Percentiles rank a stretch among this genome's conserved stretches.
These are phyloP conservation scores for Exophiala phaeomuriformis DNA, from an alignment of 2,329 filamentous ascomycete species.

Conservation along the genomic window DNA sequence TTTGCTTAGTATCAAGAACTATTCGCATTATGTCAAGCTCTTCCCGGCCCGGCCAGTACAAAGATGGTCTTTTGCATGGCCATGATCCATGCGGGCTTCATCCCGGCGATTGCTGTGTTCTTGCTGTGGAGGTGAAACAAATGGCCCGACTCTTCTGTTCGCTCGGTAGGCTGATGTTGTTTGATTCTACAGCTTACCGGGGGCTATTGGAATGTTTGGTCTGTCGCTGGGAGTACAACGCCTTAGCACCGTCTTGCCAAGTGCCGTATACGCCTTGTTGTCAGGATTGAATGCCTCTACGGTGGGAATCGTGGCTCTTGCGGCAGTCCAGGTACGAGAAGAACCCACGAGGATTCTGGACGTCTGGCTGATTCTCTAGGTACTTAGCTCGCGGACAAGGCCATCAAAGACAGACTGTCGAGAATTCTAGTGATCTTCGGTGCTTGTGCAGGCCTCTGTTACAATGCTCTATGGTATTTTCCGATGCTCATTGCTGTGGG, in stretches of 20 bases:
- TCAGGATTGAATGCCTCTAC: constrained; percentile 66
- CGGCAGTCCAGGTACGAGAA: constrained; percentile 47
- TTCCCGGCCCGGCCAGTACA: constrained; percentile 61
- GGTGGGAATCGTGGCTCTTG: constrained; percentile 63
- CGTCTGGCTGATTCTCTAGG: neutral
- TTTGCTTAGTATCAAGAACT: constrained; percentile 58
- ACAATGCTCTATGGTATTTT: constrained; percentile 70
- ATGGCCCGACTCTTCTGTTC: no score
- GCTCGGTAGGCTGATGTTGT: neutral
- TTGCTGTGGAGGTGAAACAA: constrained; percentile 53
- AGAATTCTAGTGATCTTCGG: constrained; percentile 57
- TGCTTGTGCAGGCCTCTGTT: constrained; percentile 58
- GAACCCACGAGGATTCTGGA: neutral
- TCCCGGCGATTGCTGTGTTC: constrained; percentile 53
- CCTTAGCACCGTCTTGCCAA: constrained; percentile 53
- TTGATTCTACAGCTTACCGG: constrained; percentile 50
- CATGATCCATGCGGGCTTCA: constrained; percentile 54
- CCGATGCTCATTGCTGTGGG: constrained; percentile 55
- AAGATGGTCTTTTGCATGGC: constrained; percentile 66
- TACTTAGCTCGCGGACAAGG: constrained; percentile 55
- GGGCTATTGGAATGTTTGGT: constrained; percentile 62
- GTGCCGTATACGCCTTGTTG: constrained; percentile 59
- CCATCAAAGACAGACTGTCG: constrained; percentile 58
- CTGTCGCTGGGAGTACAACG: constrained; percentile 58
- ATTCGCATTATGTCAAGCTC: constrained; percentile 60